phyloP scores from a whole-genome alignment of 1,284 basidiomycete genomes.

The Mycena citricolor region DNA sequence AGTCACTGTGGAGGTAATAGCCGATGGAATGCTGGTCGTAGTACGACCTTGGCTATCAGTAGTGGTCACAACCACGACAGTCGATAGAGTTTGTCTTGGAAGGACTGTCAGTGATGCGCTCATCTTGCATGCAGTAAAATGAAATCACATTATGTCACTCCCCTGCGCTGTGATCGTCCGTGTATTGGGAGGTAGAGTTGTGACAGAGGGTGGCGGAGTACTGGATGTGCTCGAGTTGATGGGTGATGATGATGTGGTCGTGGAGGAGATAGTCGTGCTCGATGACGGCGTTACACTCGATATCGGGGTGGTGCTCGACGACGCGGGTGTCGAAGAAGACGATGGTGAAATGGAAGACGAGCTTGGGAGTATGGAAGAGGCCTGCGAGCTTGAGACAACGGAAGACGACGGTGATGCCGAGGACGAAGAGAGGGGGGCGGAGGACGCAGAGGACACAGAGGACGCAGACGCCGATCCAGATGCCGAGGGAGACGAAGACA shows the following conservation, averaged over 20 bases:
- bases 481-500: constrained; percentile 5
- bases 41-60: constrained; percentile 56
- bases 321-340: constrained; percentile 1
- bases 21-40: constrained; percentile 50
- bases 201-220: neutral
- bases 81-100: constrained; percentile 54
- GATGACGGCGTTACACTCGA: constrained; percentile 8
- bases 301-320: constrained; percentile 7
- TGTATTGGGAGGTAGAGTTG: neutral
- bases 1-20: constrained; percentile 56
- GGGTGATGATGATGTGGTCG: constrained; percentile 13
- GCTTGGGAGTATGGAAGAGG: neutral
- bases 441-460: neutral
- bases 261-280: constrained; percentile 20
- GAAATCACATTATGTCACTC: constrained; percentile 1
- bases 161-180: neutral
- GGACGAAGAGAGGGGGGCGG: constrained; percentile 1
- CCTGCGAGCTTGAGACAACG: neutral
- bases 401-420: constrained; percentile 2
- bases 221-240: constrained; percentile 2
- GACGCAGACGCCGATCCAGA: neutral
- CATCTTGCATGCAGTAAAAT: neutral
- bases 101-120: constrained; percentile 5
- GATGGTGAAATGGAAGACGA: constrained; percentile 4
- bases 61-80: constrained; percentile 53